Evolutionary conservation across 2,329 filamentous ascomycete genomes (phyloP), one percentile per base, ranked within the genome.

Genomic region (Aspergillus sp.): DNA sequence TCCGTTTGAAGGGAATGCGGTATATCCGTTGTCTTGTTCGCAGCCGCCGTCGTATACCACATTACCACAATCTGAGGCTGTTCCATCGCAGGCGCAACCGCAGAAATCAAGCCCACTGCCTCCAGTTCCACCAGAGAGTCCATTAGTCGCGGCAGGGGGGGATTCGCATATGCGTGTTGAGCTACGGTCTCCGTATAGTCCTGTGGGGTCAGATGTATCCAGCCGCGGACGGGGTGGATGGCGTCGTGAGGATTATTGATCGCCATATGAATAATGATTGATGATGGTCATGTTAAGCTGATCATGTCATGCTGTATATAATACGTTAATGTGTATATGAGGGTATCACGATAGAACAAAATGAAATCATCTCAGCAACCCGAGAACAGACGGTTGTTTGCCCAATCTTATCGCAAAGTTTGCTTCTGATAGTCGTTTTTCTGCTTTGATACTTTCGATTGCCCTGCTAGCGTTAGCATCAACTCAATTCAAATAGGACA

Each of bases 371-470:
- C 60, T 52, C 55, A 74, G 81, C 56, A 81, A 69, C 17, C 69
- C 72, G 57, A 81, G 78, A 39, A 90, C 80, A 65, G 83, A 86
- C 53, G 71, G 71, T 64, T 90, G 86, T 3, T 78, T 75, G 5
- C 81, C 83, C 44, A 86, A 66, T 56, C 80, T 82, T 54, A 86
- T 64, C 30, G 80, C 76, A 63, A 90, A 95, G 46, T 80, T 75
- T 23, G 83, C 78, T 69, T 96, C 90, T 0, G 86, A 76, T 38
- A 94, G 74, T 47, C 90, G 76, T 63, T 81, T 88, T 3, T 84
- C 85, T 1, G 79, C 82, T 56, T 85, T 86, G 56, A 95, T 76
- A 64, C 88, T 90, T 63, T 94, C 87, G n/a, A 95, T 69, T 5
- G 88, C 81, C 88, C 86, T 88, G 49, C 12, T 33, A 13, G 45